Evolutionary conservation across 2,329 filamentous ascomycete genomes (phyloP).

Genomic region (Fusarium metavorans): DNA sequence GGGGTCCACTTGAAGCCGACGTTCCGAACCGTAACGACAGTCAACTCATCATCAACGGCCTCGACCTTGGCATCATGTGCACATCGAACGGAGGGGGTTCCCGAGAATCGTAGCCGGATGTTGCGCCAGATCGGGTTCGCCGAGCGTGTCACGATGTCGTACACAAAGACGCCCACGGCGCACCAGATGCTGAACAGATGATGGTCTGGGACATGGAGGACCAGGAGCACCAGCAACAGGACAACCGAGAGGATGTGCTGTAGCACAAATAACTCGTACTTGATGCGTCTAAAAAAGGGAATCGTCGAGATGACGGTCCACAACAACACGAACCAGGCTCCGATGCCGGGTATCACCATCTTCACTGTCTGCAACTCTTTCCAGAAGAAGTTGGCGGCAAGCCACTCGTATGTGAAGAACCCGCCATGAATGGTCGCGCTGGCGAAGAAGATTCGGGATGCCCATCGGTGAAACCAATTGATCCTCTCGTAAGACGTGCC

Average conservation of each 20-base stretch:
- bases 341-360: slow-evolving; percentile 44
- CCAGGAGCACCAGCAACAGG: slow-evolving; percentile 34
- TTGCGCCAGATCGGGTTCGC: slow-evolving; percentile 45
- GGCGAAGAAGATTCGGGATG: slow-evolving; percentile 37
- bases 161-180: slow-evolving; percentile 40
- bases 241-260: slow-evolving; percentile 43
- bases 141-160: slow-evolving; percentile 42
- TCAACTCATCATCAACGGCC: slow-evolving; percentile 38
- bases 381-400: slow-evolving; percentile 43
- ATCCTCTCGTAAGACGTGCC: slow-evolving; percentile 44
- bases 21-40: slow-evolving; percentile 35
- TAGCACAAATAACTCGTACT: slow-evolving; percentile 46
- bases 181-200: slow-evolving; percentile 46
- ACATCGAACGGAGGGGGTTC: slow-evolving; percentile 23
- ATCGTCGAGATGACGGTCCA: slow-evolving; percentile 43
- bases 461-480: slow-evolving; percentile 45
- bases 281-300: slow-evolving; percentile 40
- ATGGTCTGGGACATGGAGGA: slow-evolving; percentile 43
- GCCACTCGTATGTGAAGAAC: slow-evolving; percentile 41
- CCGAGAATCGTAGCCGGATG: slow-evolving; percentile 31
- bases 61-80: slow-evolving; percentile 34
- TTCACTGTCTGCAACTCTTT: slow-evolving; percentile 39
- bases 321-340: slow-evolving; percentile 41
- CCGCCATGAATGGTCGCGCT: slow-evolving; percentile 43
- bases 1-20: slow-evolving; percentile 40